Conservation (phyloP, 1,139 yeast genomes). For the Pichia sp. region DNA sequence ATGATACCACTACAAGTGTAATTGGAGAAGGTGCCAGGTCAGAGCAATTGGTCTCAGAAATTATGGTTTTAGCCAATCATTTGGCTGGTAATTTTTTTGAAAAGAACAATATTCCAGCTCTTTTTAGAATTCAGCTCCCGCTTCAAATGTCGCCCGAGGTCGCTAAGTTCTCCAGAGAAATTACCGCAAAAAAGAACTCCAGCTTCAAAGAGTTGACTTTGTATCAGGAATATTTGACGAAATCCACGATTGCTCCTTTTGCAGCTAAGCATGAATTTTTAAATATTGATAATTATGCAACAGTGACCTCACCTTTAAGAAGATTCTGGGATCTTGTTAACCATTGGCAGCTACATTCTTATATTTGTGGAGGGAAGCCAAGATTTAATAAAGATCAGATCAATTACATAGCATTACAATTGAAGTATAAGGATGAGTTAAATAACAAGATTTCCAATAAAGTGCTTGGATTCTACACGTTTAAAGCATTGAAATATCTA, state of each 20-base stretch:
- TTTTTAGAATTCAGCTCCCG: conserved; percentile 49
- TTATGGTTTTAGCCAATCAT: conserved; percentile 76
- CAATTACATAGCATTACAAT: conserved; percentile 28
- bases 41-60: conserved; percentile 64
- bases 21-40: conserved; percentile 33
- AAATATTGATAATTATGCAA: conserved; percentile 62
- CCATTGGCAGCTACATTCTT: conserved; percentile 65
- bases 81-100: conserved; percentile 53
- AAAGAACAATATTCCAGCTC: conserved; percentile 48
- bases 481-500: conserved; percentile 37
- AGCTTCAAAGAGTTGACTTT: conserved; percentile 24
- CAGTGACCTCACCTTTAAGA: conserved; percentile 86
- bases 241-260: conserved; percentile 39
- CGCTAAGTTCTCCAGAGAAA: conserved; percentile 25
- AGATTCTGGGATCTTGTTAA: conserved; percentile 78
- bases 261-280: conserved; percentile 57
- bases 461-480: conserved; percentile 40
- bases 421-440: conserved; percentile 29
- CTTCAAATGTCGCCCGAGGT: conserved; percentile 30
- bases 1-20: conserved; percentile 12
- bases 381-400: conserved; percentile 24
- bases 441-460: conserved; percentile 32
- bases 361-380: conserved; percentile 28
- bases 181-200: conserved; percentile 27
- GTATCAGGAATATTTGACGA: conserved; percentile 36